Conservation (phyloP, 2,329 filamentous ascomycete genomes). For the Paecilomyces fulvus region DNA sequence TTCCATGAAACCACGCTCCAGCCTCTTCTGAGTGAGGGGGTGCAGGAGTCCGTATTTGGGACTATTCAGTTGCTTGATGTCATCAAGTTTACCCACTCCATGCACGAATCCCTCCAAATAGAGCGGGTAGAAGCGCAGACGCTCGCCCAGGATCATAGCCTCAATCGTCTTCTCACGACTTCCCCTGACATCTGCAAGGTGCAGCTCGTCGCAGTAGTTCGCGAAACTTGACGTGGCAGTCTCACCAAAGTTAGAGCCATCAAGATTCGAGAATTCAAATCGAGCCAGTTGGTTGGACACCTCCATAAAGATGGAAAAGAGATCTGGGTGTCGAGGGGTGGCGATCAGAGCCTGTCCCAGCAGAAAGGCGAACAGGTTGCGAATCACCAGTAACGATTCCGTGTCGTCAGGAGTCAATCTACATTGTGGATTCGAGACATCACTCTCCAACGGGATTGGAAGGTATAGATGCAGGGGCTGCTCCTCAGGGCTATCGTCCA, state of each 20-base stretch:
- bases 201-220: constrained; percentile 65
- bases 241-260: constrained; percentile 57
- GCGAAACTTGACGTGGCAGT: constrained; percentile 44
- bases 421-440: constrained; percentile 30
- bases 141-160: constrained; percentile 79
- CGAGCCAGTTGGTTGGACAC: constrained; percentile 49
- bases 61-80: constrained; percentile 60
- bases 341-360: constrained; percentile 54
- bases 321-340: constrained; percentile 44
- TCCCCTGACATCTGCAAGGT: constrained; percentile 67
- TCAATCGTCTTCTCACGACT: constrained; percentile 87
- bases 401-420: constrained; percentile 40
- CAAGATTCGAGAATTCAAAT: constrained; percentile 54
- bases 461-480: constrained; percentile 48
- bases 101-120: constrained; percentile 92
- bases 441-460: constrained; percentile 48
- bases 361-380: constrained; percentile 57
- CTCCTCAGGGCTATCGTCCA: constrained; percentile 40
- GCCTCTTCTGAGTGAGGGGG: constrained; percentile 61
- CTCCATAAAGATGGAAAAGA: constrained; percentile 55
- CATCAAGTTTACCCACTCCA: constrained; percentile 73
- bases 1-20: constrained; percentile 76
- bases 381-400: constrained; percentile 50
- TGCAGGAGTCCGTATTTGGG: constrained; percentile 65
- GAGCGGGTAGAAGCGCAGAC: constrained; percentile 69